A percentile compares a stretch with the other conserved stretches of the same genome.
Conservation (phyloP, 2,329 filamentous ascomycete species). For the Sporothrix inflata region DNA sequence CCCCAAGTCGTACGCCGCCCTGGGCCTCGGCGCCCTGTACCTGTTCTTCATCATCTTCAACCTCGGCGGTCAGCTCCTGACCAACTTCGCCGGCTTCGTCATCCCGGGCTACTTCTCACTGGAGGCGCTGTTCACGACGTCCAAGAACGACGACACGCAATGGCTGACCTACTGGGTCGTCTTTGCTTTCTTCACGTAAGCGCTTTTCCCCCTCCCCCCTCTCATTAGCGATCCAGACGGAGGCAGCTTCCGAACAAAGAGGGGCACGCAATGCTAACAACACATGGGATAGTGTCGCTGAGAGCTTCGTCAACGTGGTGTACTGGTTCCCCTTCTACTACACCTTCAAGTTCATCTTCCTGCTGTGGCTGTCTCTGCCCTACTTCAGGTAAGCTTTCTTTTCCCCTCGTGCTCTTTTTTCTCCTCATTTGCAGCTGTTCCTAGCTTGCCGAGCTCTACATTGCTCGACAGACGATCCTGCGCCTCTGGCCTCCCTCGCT, state of each 20-base stretch:
- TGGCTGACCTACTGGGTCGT: conserved; percentile 87
- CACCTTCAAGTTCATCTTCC: conserved; percentile 97
- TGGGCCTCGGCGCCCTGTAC: conserved; percentile 77
- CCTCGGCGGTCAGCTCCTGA: conserved; percentile 83
- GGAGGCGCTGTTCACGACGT: conserved; percentile 71
- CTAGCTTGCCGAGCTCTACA: conserved; percentile 4
- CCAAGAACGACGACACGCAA: conserved; percentile 80
- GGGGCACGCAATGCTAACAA: conserved; percentile 27
- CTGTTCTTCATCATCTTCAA: conserved; percentile 94
- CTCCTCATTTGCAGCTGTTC: background rate
- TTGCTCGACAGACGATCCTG: conserved; percentile 5
- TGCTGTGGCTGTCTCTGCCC: conserved; percentile 97
- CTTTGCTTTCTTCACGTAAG: conserved; percentile 76
- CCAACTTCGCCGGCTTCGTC: conserved; percentile 82
- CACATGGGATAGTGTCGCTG: conserved; percentile 60
- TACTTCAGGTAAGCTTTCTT: conserved; percentile 74
- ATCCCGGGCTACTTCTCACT: conserved; percentile 86
- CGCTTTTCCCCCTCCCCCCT: background rate
- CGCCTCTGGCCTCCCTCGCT: background rate
- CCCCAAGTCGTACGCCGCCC: conserved; percentile 82
- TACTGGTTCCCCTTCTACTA: conserved; percentile 99
- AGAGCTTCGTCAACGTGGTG: conserved; percentile 81
- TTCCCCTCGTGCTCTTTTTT: background rate
- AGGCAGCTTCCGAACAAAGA: background rate
- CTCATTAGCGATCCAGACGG: background rate